A percentile compares a stretch with the other conserved stretches of the same genome.
phyloP scores from a whole-genome alignment of 2,329 filamentous ascomycete species.

The Ascochyta clinopodiicola region DNA sequence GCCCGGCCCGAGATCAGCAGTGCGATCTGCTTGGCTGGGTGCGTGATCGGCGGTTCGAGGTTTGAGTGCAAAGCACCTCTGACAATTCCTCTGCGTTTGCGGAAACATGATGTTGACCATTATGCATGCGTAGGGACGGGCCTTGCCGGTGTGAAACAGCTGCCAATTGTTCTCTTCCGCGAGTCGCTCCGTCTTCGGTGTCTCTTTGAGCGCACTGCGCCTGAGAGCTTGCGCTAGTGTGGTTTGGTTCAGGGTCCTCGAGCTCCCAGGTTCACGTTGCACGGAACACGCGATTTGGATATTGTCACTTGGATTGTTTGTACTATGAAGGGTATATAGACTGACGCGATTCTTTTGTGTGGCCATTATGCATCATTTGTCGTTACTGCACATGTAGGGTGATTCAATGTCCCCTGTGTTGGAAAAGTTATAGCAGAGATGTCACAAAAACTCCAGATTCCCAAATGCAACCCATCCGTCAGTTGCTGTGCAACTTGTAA shows the following conservation, averaged over 20 bases:
- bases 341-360: slow-evolving; percentile 21
- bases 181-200: slow-evolving; percentile 6
- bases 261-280: not conserved
- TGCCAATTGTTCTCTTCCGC: slow-evolving; percentile 5
- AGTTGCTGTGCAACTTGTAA: slow-evolving; percentile 20
- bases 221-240: not conserved
- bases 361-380: slow-evolving; percentile 30
- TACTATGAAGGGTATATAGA: slow-evolving; percentile 17
- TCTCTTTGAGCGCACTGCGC: not conserved
- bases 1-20: slow-evolving; percentile 7
- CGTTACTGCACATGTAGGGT: slow-evolving; percentile 22
- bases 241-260: not conserved
- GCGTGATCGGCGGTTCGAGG: not conserved
- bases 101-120: not conserved
- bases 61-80: not conserved
- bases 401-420: slow-evolving; percentile 13
- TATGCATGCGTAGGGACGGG: not conserved
- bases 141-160: not conserved
- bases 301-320: slow-evolving; percentile 9
- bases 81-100: not conserved
- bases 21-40: slow-evolving; percentile 5
- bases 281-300: not conserved
- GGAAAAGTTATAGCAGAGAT: slow-evolving; percentile 12
- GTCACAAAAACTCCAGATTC: slow-evolving; percentile 19
- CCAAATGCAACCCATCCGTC: slow-evolving; percentile 22